These are phyloP conservation scores for Platismatia glauca DNA, from an alignment of 495 filamentous ascomycete genomes.

Conservation along the genomic window DNA sequence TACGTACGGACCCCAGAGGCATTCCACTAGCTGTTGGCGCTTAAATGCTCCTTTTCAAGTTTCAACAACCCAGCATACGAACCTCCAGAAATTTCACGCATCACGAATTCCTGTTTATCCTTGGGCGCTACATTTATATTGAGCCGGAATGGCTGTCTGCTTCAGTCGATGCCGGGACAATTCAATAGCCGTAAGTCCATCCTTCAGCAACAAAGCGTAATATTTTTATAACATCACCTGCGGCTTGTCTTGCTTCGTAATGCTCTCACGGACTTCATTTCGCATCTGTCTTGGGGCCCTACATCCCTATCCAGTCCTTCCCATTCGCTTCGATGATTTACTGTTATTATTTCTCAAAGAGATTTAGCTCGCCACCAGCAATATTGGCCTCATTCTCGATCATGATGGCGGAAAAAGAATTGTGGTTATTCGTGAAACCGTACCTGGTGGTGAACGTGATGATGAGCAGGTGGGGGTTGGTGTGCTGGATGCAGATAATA, in stretches of 20 bases:
- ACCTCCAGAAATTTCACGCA: background rate
- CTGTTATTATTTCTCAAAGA: background rate
- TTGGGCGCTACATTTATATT: background rate
- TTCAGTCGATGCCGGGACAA: background rate
- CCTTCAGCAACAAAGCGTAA: background rate
- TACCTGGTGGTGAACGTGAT: background rate
- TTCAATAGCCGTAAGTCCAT: background rate
- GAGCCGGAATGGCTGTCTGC: background rate
- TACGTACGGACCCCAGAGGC: too few relatives aligned
- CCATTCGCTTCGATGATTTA: background rate
- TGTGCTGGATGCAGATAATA: background rate
- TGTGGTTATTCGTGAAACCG: background rate
- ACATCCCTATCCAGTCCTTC: background rate
- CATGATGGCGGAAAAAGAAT: background rate
- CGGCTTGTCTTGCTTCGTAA: background rate
- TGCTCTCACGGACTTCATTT: background rate
- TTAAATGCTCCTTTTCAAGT: background rate
- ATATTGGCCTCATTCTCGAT: background rate
- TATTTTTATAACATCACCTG: background rate
- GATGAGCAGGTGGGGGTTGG: background rate
- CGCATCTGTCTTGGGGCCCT: background rate
- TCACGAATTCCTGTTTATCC: background rate
- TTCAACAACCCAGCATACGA: background rate
- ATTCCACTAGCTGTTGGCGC: background rate
- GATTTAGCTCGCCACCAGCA: background rate